Conservation (phyloP, 2,329 filamentous ascomycete genomes). For the Nannizzia gypsea region DNA sequence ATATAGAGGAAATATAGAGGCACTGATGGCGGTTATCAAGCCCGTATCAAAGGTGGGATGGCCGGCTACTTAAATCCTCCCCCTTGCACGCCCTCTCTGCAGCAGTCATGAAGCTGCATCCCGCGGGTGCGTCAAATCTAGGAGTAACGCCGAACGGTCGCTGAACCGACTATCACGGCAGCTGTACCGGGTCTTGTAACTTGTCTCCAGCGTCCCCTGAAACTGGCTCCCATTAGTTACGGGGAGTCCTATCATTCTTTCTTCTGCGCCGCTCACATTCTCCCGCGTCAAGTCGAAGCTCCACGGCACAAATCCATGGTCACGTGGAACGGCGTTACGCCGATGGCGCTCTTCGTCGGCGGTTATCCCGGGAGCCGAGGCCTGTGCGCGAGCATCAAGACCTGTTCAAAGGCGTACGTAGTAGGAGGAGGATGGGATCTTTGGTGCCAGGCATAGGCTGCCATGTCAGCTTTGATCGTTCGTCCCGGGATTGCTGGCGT, state of each 20-base stretch:
- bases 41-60: not conserved
- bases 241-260: not conserved
- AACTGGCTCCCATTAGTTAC: not conserved
- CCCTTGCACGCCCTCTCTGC: not conserved
- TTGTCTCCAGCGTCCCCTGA: not conserved
- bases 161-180: not conserved
- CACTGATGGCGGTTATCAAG: no score
- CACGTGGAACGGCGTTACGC: not conserved
- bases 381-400: not conserved
- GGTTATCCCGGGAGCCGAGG: not conserved
- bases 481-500: no score
- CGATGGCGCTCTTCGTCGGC: not conserved
- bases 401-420: no score
- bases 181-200: not conserved
- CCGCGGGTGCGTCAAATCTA: not conserved
- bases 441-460: no score
- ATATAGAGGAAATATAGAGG: not conserved
- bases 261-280: not conserved
- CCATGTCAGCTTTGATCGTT: no score
- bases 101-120: not conserved
- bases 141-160: slow-evolving; percentile 8
- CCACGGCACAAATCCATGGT: not conserved
- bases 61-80: not conserved
- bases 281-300: not conserved
- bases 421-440: no score